These are phyloP conservation scores for Begonia fuchsioides DNA, from an alignment of 306 rosid genomes.

Conservation along the genomic window DNA sequence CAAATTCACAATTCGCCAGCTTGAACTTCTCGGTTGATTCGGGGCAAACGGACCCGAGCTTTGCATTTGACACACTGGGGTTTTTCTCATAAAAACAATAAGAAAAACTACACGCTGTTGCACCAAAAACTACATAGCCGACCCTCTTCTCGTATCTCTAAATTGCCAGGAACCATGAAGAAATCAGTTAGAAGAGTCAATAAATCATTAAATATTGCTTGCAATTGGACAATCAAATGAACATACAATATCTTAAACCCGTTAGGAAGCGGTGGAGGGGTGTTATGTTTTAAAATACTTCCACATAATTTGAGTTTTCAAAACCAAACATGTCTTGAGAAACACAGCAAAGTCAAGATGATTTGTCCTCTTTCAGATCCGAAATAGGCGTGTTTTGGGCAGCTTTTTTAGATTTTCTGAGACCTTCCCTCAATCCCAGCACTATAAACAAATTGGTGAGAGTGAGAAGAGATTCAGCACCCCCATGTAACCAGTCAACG, in stretches of 20 bases:
- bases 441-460: constrained; percentile 77
- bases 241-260: no score
- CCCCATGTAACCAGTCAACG: constrained; percentile 94
- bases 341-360: constrained; percentile 6
- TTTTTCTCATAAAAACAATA: constrained; percentile 8
- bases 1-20: constrained; percentile 36
- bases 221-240: no score
- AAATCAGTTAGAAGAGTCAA: no score
- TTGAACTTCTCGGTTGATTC: constrained; percentile 36
- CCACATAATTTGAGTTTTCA: no score
- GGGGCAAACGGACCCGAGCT: constrained; percentile 22
- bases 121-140: no score
- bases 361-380: constrained; percentile 21
- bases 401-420: constrained; percentile 30
- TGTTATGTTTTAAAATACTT: no score
- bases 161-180: no score
- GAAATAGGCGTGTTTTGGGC: constrained; percentile 15
- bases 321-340: no score
- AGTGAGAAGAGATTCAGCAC: constrained; percentile 81
- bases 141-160: no score
- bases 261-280: no score
- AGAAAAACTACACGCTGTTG: no score
- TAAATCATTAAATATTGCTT: no score
- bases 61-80: constrained; percentile 27
- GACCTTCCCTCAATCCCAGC: constrained; percentile 69